Evolutionary conservation across 495 filamentous ascomycete genomes (phyloP).

Genomic region (Monascus purpureus): DNA sequence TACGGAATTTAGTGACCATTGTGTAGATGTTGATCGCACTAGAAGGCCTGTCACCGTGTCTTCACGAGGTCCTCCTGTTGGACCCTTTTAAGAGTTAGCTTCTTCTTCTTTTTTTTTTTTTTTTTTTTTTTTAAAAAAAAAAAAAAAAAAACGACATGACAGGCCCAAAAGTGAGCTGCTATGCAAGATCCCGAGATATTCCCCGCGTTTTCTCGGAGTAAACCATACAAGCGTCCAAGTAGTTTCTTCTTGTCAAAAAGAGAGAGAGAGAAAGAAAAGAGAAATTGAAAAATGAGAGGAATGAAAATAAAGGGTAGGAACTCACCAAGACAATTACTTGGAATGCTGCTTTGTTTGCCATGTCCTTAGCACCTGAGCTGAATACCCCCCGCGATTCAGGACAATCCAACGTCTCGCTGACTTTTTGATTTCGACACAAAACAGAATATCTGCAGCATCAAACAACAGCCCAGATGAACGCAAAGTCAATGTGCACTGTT

Average conservation of each 20-base stretch:
- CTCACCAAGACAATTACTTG: conserved; percentile 74
- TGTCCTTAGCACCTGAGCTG: conserved; percentile 1
- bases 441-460: too few species aligned
- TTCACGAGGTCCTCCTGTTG: conserved; percentile 81
- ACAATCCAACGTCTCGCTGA: neutral
- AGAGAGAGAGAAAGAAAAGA: too few species aligned
- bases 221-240: too few species aligned
- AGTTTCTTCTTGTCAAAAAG: too few species aligned
- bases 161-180: too few species aligned
- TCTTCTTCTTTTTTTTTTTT: neutral
- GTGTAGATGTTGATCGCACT: conserved; percentile 62
- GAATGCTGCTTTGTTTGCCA: conserved; percentile 35
- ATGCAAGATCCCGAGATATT: too few species aligned
- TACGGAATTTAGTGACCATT: conserved; percentile 67
- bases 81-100: conserved; percentile 46
- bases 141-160: too few species aligned
- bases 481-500: too few species aligned
- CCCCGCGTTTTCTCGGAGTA: too few species aligned
- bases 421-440: conserved; percentile 1
- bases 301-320: conserved; percentile 7
- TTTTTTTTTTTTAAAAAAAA: neutral
- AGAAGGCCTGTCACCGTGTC: conserved; percentile 80
- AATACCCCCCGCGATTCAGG: too few species aligned
- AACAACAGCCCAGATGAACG: too few species aligned
- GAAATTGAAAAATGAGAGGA: too few species aligned